phyloP scores from a whole-genome alignment of 768 basidiomycete genomes.

The Pulveroboletus ravenelii region DNA sequence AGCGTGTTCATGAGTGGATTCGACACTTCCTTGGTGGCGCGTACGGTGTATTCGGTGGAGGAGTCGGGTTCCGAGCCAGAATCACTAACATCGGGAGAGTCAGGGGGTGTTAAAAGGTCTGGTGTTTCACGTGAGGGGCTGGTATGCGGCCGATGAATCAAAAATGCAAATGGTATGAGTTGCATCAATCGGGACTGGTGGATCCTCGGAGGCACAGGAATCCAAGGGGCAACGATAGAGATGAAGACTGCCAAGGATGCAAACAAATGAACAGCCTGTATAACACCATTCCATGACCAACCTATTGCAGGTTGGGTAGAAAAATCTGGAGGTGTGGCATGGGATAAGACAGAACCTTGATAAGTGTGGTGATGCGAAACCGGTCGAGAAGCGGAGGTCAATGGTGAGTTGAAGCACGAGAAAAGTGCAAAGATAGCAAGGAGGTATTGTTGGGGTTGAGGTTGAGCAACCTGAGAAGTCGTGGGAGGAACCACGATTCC shows the following conservation, averaged over 20 bases:
- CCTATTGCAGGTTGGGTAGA: constrained; percentile 13
- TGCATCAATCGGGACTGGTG: constrained; percentile 22
- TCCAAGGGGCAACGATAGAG: constrained; percentile 49
- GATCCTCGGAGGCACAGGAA: constrained; percentile 28
- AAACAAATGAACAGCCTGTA: constrained; percentile 63
- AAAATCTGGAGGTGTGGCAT: constrained; percentile 22
- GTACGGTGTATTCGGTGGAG: constrained; percentile 26
- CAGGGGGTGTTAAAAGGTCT: constrained; percentile 28
- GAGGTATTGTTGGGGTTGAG: constrained; percentile 57
- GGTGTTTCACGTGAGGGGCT: constrained; percentile 1
- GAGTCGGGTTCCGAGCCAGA: constrained; percentile 27
- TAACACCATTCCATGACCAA: constrained; percentile 48
- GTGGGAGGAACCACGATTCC: constrained; percentile 10
- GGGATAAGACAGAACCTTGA: constrained; percentile 53
- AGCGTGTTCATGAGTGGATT: constrained; percentile 28
- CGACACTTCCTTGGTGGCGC: constrained; percentile 11
- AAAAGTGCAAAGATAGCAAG: constrained; percentile 81
- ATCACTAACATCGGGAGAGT: constrained; percentile 24
- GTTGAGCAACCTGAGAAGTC: constrained; percentile 15
- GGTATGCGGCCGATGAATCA: constrained; percentile 4
- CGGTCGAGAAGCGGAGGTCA: constrained; percentile 41
- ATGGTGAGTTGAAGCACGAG: constrained; percentile 78
- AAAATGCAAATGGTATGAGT: constrained; percentile 24
- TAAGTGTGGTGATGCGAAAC: constrained; percentile 43
- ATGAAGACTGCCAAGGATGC: constrained; percentile 61